phyloP scores from a whole-genome alignment of 805 yeast genomes.

The Saturnispora saitoi region DNA sequence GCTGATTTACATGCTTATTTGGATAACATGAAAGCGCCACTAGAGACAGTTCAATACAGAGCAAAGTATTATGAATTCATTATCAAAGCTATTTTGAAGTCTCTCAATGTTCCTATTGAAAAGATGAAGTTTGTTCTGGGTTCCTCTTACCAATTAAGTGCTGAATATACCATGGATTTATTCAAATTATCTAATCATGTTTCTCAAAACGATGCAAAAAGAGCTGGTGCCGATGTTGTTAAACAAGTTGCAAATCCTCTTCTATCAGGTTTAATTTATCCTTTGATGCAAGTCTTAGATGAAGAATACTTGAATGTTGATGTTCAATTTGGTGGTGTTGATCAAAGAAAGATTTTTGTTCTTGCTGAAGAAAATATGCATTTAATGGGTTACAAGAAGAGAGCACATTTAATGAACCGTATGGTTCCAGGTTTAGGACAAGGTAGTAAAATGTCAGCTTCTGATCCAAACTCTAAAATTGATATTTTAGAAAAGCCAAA shows the following conservation, averaged over 20 bases:
- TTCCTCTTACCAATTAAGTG: conserved; percentile 74
- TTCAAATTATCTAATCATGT: conserved; percentile 79
- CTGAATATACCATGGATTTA: conserved; percentile 79
- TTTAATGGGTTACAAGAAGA: conserved; percentile 83
- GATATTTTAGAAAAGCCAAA: conserved; percentile 88
- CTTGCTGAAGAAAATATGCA: conserved; percentile 93
- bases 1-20: conserved; percentile 96
- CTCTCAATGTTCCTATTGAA: conserved; percentile 89
- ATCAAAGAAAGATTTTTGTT: conserved; percentile 95
- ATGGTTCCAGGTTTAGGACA: conserved; percentile 97
- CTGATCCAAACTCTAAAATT: conserved; percentile 96
- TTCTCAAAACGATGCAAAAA: conserved; percentile 90
- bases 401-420: conserved; percentile 97
- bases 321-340: conserved; percentile 98
- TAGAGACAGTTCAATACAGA: conserved; percentile 82
- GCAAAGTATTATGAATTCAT: conserved; percentile 81
- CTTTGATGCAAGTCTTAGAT: conserved; percentile 97
- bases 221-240: conserved; percentile 99
- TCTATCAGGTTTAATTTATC: conserved; percentile 88
- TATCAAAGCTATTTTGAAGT: conserved; percentile 75
- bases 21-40: conserved; percentile 97
- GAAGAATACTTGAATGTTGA: conserved; percentile 85
- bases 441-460: conserved; percentile 98
- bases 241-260: conserved; percentile 94
- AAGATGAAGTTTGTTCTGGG: conserved; percentile 79